Percentiles rank a stretch among this genome's conserved stretches.
phyloP scores from a whole-genome alignment of 2,329 filamentous ascomycete species.

The Didymella segeticola region DNA sequence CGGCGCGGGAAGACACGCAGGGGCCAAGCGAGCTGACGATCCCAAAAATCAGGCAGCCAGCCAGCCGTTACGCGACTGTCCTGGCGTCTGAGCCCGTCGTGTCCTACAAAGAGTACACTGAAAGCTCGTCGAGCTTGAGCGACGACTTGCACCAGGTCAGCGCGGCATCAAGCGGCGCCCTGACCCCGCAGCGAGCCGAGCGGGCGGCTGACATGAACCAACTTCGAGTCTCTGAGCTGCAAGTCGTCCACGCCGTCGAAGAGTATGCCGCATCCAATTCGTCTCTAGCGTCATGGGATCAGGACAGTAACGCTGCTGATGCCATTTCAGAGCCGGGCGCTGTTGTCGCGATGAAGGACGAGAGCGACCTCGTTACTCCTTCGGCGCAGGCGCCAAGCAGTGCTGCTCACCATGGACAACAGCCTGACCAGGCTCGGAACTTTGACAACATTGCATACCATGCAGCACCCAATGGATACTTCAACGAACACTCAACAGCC shows the following conservation, averaged over 20 bases:
- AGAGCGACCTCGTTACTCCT: constrained; percentile 35
- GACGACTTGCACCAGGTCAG: constrained; percentile 6
- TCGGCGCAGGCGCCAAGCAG: constrained; percentile 35
- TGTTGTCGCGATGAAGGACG: constrained; percentile 34
- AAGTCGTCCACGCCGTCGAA: constrained; percentile 43
- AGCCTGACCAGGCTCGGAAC: constrained; percentile 26
- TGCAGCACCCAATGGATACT: constrained; percentile 22
- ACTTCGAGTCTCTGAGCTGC: constrained; percentile 27
- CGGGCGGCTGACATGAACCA: constrained; percentile 8
- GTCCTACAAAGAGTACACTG: constrained; percentile 15
- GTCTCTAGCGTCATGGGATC: constrained; percentile 43
- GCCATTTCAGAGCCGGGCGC: constrained; percentile 35
- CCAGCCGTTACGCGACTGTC: constrained; percentile 10
- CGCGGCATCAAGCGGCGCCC: constrained; percentile 6
- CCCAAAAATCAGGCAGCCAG: constrained; percentile 14
- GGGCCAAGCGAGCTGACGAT: constrained; percentile 22
- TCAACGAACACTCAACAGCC: constrained; percentile 12
- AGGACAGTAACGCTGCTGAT: constrained; percentile 33
- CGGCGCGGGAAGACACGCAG: constrained; percentile 11
- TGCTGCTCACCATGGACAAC: constrained; percentile 18
- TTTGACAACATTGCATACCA: constrained; percentile 18
- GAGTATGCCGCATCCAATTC: constrained; percentile 38
- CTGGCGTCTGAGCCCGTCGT: constrained; percentile 11
- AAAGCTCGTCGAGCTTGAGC: constrained; percentile 9
- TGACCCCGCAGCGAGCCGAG: constrained; percentile 13